Evolutionary conservation across 202 grass and related monocot species (phyloP).

Genomic region (Miscanthus sacchariflorus): DNA sequence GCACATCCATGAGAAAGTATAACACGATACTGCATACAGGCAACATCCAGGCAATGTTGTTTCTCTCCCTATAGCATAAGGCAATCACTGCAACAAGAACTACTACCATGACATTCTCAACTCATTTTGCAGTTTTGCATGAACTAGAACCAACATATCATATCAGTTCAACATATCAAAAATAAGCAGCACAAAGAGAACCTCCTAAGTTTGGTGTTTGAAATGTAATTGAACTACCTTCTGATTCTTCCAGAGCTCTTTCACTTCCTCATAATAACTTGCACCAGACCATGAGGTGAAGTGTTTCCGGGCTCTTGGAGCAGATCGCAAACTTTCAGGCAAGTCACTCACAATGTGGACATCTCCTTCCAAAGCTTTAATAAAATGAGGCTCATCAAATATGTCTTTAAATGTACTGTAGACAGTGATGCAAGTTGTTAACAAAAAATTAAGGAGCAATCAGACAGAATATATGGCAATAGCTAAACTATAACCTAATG

Average conservation of each 20-base stretch:
- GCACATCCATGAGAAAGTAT: neutral
- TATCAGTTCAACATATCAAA: slow-evolving; percentile 14
- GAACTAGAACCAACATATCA: slow-evolving; percentile 14
- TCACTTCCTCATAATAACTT: slow-evolving; percentile 79
- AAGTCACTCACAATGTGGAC: slow-evolving; percentile 71
- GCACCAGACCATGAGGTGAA: slow-evolving; percentile 93
- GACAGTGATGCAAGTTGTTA: slow-evolving; percentile 32
- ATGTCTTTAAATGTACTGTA: slow-evolving; percentile 90
- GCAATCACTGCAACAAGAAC: neutral
- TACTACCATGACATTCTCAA: slow-evolving; percentile 1
- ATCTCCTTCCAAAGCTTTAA: slow-evolving; percentile 89
- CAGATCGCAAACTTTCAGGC: slow-evolving; percentile 74
- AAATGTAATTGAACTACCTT: slow-evolving; percentile 59
- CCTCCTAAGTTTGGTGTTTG: neutral
- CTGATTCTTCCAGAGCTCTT: slow-evolving; percentile 85
- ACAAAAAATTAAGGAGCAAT: slow-evolving; percentile 19
- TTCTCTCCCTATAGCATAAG: slow-evolving; percentile 20
- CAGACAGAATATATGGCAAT: slow-evolving; percentile 25
- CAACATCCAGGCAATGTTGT: slow-evolving; percentile 19
- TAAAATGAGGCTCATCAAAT: slow-evolving; percentile 82
- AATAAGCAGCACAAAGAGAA: neutral
- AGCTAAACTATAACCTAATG: slow-evolving; percentile 19
- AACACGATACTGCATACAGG: neutral
- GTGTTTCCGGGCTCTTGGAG: slow-evolving; percentile 82
- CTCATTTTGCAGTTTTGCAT: neutral